Conservation (phyloP, 139 green algal species). For the Chlorella sp. region DNA sequence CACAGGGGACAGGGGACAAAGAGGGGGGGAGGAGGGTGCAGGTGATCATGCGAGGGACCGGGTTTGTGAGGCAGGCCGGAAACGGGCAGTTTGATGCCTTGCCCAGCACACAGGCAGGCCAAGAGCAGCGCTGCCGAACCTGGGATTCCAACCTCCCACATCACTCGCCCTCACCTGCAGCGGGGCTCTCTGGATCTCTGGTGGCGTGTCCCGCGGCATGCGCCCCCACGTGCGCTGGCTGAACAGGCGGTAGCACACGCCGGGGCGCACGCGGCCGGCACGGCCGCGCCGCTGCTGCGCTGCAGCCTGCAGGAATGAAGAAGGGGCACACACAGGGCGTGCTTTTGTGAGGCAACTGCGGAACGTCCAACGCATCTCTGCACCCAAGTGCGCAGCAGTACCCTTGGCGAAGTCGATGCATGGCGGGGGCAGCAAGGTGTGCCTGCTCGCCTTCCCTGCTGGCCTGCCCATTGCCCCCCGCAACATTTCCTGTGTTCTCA, state of each 20-base stretch:
- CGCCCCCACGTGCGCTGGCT: conserved; percentile 57
- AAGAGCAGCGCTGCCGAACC: conserved; percentile 53
- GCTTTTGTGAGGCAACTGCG: not conserved
- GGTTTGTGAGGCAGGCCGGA: no score
- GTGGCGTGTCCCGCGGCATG: conserved; percentile 71
- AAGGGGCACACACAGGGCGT: not conserved
- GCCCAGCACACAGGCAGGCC: not conserved
- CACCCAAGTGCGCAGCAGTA: no score
- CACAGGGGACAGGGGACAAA: no score
- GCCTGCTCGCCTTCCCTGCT: not conserved
- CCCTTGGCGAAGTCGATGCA: no score
- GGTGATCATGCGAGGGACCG: no score
- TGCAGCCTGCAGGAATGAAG: conserved; percentile 41
- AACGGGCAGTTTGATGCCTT: no score
- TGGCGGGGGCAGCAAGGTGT: not conserved
- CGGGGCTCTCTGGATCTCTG: conserved; percentile 85
- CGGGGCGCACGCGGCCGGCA: conserved; percentile 82
- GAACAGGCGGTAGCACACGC: conserved; percentile 86
- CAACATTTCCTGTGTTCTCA: no score
- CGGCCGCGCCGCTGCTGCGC: conserved; percentile 85
- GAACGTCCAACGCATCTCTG: no score
- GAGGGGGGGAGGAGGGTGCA: no score
- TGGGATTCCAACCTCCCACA: not conserved
- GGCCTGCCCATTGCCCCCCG: not conserved
- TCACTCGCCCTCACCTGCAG: conserved; percentile 61